Percentiles rank a stretch among this genome's conserved stretches.
These are phyloP conservation scores for Gnomoniopsis smithogilvyi DNA, from an alignment of 2,329 filamentous ascomycete genomes.

Conservation along the genomic window DNA sequence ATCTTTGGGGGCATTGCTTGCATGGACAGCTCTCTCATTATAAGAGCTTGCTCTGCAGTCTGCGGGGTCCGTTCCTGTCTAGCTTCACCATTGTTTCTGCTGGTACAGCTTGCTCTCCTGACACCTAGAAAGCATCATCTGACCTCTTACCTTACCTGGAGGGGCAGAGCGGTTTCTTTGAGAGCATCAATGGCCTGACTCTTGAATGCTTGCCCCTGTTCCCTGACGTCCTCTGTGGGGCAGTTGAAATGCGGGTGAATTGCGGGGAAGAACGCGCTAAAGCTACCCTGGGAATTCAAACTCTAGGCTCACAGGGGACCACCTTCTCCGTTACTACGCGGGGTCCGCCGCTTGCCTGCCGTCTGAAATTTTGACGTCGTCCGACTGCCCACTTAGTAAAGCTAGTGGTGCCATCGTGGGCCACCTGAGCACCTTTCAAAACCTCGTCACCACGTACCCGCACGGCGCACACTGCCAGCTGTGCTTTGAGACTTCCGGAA, in stretches of 20 bases:
- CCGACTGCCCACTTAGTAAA: background rate
- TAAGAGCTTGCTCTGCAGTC: too few species aligned
- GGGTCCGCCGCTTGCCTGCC: background rate
- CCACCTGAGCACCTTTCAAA: background rate
- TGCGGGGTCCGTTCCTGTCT: too few species aligned
- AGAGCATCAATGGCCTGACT: slow-evolving; percentile 14
- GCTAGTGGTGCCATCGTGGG: background rate
- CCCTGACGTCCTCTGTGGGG: slow-evolving; percentile 1
- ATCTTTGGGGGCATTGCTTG: too few species aligned
- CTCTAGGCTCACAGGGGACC: background rate
- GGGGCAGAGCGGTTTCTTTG: slow-evolving; percentile 2
- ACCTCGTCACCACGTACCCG: too few species aligned
- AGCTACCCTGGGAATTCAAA: background rate
- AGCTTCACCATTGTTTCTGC: background rate
- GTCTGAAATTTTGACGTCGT: slow-evolving; percentile 4
- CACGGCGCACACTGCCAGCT: background rate
- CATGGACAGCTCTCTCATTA: too few species aligned
- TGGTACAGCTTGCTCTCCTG: background rate
- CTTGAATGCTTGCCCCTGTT: slow-evolving; percentile 1
- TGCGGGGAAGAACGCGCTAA: slow-evolving; percentile 6
- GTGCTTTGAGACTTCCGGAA: background rate
- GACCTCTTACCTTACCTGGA: background rate
- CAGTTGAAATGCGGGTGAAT: slow-evolving; percentile 2
- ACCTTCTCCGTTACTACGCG: background rate
- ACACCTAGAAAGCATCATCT: slow-evolving; percentile 6